phyloP scores from a whole-genome alignment of 2,329 filamentous ascomycete genomes.

The Colletotrichum orbiculare region DNA sequence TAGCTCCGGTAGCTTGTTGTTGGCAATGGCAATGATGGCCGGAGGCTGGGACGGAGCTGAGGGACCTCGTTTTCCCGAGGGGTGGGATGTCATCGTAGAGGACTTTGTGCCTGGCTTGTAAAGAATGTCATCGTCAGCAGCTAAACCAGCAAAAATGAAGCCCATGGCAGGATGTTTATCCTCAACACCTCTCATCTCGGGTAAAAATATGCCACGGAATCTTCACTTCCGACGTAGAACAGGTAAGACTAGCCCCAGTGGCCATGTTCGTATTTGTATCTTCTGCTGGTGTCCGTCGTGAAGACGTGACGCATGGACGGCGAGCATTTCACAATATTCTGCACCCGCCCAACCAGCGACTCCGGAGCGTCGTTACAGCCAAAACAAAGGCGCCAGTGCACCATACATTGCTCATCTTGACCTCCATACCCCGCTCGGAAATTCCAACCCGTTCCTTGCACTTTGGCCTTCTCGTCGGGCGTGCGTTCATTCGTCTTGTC shows the following conservation, averaged over 20 bases:
- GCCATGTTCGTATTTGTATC: constrained; percentile 17
- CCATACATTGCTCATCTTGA: constrained; percentile 15
- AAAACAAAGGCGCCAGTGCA: constrained; percentile 3
- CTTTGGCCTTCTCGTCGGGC: constrained; percentile 35
- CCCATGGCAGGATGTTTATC: too few relatives aligned
- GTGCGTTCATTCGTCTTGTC: constrained; percentile 25
- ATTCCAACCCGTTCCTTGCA: too few relatives aligned
- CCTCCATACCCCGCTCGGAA: constrained; percentile 26
- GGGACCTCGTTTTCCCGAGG: constrained; percentile 58
- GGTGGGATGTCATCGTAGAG: constrained; percentile 60
- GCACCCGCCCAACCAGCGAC: constrained; percentile 48
- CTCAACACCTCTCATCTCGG: too few relatives aligned
- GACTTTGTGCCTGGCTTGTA: constrained; percentile 50
- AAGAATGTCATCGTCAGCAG: too few relatives aligned
- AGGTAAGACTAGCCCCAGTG: neutral
- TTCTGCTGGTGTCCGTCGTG: constrained; percentile 32
- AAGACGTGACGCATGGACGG: constrained; percentile 22
- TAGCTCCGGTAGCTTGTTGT: constrained; percentile 58
- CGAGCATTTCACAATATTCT: constrained; percentile 75
- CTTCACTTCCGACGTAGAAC: neutral
- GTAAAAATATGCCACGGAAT: too few relatives aligned
- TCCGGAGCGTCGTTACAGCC: constrained; percentile 19
- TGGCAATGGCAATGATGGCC: constrained; percentile 67
- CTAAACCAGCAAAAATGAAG: too few relatives aligned
- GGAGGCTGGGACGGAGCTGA: constrained; percentile 64